phyloP scores from a whole-genome alignment of 495 filamentous ascomycete genomes.

The Stereocaulon alpinum region DNA sequence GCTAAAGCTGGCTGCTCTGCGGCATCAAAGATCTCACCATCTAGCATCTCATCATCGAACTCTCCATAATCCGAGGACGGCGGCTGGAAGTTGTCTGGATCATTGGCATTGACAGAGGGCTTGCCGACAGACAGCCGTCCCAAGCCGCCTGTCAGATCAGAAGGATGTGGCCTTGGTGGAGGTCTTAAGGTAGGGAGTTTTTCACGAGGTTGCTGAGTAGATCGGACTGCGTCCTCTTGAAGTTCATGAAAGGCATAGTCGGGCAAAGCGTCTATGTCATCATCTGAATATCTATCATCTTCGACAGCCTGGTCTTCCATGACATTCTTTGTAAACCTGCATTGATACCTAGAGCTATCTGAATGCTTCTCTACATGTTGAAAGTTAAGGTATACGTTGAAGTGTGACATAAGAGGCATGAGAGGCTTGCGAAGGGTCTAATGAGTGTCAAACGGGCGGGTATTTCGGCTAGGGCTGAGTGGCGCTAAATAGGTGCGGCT shows the following conservation, averaged over 20 bases:
- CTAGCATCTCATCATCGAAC: conserved; percentile 46
- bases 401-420: background rate
- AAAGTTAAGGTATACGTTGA: background rate
- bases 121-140: conserved; percentile 5
- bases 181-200: background rate
- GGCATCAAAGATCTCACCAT: conserved; percentile 42
- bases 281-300: conserved; percentile 57
- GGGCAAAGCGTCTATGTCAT: conserved; percentile 49
- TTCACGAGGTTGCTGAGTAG: conserved; percentile 35
- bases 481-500: background rate
- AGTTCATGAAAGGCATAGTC: conserved; percentile 41
- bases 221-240: conserved; percentile 44
- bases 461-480: background rate
- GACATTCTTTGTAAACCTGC: conserved; percentile 27
- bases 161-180: background rate
- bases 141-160: conserved; percentile 6
- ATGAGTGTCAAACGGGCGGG: background rate
- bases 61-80: conserved; percentile 39
- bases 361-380: background rate
- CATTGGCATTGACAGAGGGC: background rate
- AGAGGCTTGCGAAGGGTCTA: background rate
- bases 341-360: conserved; percentile 11
- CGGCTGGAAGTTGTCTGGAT: conserved; percentile 2
- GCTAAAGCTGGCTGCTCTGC: conserved; percentile 24
- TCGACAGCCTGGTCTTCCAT: conserved; percentile 47